Evolutionary conservation across 163 green algal genomes (phyloP).

Genomic region (Chlorella variabilis): DNA sequence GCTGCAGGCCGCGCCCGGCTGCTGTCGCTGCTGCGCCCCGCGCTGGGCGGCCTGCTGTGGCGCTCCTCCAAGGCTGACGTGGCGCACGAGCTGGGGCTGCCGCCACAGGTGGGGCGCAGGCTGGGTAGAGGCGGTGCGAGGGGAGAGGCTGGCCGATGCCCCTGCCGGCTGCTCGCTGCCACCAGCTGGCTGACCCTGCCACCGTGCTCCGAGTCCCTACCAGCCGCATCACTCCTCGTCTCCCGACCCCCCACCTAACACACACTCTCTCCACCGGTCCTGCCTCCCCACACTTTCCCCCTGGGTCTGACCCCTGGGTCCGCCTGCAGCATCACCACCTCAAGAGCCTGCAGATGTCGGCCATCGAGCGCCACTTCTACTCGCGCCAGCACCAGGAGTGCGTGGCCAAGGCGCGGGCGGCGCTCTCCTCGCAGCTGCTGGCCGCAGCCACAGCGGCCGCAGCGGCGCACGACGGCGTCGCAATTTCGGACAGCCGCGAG

Average conservation of each 20-base stretch:
- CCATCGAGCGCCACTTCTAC: conserved; percentile 91
- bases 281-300: too few species aligned
- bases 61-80: conserved; percentile 79
- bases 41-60: conserved; percentile 79
- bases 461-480: neutral
- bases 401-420: conserved; percentile 24
- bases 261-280: too few species aligned
- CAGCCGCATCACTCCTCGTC: too few species aligned
- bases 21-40: conserved; percentile 65
- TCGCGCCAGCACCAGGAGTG: conserved; percentile 63
- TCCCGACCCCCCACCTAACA: too few species aligned
- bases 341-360: conserved; percentile 64
- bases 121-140: too few species aligned
- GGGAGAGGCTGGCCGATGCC: too few species aligned
- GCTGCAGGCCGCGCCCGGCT: conserved; percentile 47
- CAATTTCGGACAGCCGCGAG: neutral
- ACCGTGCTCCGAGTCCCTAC: too few species aligned
- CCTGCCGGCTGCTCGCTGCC: too few species aligned
- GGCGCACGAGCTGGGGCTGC: conserved; percentile 75
- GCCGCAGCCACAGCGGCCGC: neutral
- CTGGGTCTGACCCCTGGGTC: too few species aligned
- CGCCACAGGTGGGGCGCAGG: conserved; percentile 35
- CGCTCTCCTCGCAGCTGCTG: conserved; percentile 13
- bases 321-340: conserved; percentile 57
- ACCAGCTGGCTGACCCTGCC: too few species aligned